These are phyloP conservation scores for Linnemannia schmuckeri DNA, from an alignment of 192 early-diverging fungal genomes.

Conservation along the genomic window DNA sequence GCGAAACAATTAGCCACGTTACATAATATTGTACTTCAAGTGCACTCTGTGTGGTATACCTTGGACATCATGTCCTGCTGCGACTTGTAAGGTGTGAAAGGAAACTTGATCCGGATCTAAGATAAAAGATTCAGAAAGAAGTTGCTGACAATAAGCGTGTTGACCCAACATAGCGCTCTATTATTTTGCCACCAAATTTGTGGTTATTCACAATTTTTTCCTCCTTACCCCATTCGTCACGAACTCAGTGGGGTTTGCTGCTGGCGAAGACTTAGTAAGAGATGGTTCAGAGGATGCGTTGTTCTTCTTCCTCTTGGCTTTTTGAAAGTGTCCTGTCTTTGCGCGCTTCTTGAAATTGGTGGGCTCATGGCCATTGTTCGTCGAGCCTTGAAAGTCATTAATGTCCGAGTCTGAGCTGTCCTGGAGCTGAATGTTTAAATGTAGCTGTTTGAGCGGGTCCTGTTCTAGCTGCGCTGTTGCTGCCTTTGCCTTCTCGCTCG, in stretches of 20 bases:
- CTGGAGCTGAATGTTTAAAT: neutral
- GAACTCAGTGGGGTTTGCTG: conserved; percentile 21
- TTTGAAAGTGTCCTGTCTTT: neutral
- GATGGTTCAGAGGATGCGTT: neutral
- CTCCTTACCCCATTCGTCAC: conserved; percentile 19
- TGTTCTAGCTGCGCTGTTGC: neutral
- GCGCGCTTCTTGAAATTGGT: neutral
- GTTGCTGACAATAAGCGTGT: neutral
- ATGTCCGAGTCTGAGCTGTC: neutral
- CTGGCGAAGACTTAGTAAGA: neutral
- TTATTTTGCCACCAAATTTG: neutral
- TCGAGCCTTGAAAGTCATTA: neutral
- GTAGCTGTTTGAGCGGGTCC: neutral
- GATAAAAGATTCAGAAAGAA: neutral
- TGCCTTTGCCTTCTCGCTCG: conserved; percentile 1
- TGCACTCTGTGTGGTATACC: conserved; percentile 43
- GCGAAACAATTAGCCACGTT: neutral
- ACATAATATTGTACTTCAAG: neutral
- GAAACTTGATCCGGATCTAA: conserved; percentile 69
- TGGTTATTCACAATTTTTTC: no score
- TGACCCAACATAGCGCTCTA: no score
- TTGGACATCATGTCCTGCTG: conserved; percentile 77
- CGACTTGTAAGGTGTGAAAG: conserved; percentile 74
- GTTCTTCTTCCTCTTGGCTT: neutral
- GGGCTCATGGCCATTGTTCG: neutral